Evolutionary conservation across 2,329 filamentous ascomycete genomes (phyloP).

Genomic region (Drechmeria coniospora): DNA sequence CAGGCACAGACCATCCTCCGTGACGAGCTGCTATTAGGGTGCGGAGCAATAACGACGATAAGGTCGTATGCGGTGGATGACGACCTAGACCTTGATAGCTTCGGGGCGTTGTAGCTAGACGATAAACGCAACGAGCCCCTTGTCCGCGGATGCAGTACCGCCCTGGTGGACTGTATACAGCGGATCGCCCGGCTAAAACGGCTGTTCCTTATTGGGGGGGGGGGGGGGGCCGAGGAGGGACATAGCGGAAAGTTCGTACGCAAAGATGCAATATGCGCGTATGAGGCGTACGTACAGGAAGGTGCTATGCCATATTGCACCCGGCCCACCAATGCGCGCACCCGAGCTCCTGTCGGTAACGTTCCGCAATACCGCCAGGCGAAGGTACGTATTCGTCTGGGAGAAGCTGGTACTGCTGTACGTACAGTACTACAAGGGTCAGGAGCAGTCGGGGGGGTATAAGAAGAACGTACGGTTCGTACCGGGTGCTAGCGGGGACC

Average conservation of each 20-base stretch:
- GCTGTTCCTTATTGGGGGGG: too few relatives aligned
- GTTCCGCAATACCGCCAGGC: not conserved
- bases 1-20: not conserved
- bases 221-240: too few relatives aligned
- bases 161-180: too few relatives aligned
- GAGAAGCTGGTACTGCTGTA: not conserved
- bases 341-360: not conserved
- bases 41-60: not conserved
- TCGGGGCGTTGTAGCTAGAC: not conserved
- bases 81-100: not conserved
- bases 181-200: too few relatives aligned
- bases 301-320: not conserved
- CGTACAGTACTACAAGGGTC: not conserved
- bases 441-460: not conserved
- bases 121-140: not conserved
- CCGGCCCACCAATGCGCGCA: not conserved
- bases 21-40: not conserved
- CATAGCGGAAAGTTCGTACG: not conserved
- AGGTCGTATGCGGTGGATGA: not conserved
- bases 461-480: not conserved
- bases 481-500: not conserved
- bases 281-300: constrained; percentile 1
- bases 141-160: not conserved
- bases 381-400: not conserved
- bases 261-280: constrained; percentile 1